A percentile compares a stretch with the other conserved stretches of the same genome.
Conservation (phyloP, 1,139 yeast genomes). For the Pichia sp. region DNA sequence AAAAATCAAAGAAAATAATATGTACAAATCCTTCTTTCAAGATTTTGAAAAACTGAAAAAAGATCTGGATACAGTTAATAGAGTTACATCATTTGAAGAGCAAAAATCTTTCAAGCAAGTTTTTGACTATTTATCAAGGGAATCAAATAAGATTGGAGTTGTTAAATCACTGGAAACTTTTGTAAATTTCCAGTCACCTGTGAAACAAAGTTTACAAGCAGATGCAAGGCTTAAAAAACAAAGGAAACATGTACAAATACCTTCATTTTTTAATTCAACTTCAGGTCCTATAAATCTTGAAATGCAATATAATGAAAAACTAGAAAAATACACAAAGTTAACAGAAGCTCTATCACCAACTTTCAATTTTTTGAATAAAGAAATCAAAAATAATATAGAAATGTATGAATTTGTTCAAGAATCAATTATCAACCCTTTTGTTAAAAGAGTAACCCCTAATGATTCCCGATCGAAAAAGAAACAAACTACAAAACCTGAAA, state of each 20-base stretch:
- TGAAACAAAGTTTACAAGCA: slow-evolving; percentile 4
- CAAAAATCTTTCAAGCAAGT: slow-evolving; percentile 27
- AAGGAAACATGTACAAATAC: neutral
- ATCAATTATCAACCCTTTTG: slow-evolving; percentile 19
- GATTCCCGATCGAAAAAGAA: neutral
- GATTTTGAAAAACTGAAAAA: slow-evolving; percentile 22
- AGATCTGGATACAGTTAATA: slow-evolving; percentile 12
- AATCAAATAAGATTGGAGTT: slow-evolving; percentile 21
- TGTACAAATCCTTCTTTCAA: slow-evolving; percentile 23
- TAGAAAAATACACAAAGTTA: slow-evolving; percentile 10
- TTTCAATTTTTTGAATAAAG: slow-evolving; percentile 18
- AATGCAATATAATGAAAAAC: slow-evolving; percentile 13
- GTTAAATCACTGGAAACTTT: slow-evolving; percentile 22
- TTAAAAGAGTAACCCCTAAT: slow-evolving; percentile 1
- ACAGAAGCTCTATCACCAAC: slow-evolving; percentile 21
- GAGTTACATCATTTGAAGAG: slow-evolving; percentile 26
- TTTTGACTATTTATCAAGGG: slow-evolving; percentile 23
- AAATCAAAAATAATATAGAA: slow-evolving; percentile 16
- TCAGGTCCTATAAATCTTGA: slow-evolving; percentile 16
- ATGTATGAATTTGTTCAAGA: slow-evolving; percentile 19
- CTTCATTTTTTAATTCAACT: slow-evolving; percentile 10
- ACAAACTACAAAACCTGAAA: neutral
- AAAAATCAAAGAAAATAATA: slow-evolving; percentile 16
- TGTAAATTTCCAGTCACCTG: slow-evolving; percentile 16
- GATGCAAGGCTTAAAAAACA: neutral